Evolutionary conservation across 495 filamentous ascomycete species (phyloP), one percentile per base, ranked within the genome.

Genomic region (Podospora comata): DNA sequence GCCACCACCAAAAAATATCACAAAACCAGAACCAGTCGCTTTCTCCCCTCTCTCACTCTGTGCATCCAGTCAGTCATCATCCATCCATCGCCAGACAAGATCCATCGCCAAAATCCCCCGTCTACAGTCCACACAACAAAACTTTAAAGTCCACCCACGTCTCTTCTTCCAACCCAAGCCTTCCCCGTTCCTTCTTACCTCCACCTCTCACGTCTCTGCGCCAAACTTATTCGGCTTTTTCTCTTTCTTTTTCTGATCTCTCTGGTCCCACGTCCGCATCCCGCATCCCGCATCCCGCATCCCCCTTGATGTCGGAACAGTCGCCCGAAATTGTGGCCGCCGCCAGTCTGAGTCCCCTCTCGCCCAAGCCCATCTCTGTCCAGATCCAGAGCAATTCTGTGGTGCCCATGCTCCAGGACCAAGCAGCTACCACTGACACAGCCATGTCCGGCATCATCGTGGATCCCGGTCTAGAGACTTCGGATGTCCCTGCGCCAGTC

Each of bases 381-480:
- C 74, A 79, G 60, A 70, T 65, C 54, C 65, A 74, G 20, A 66
- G 76, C 39, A 70, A 48, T 11, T 48, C 39, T 2, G 39, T 78
- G 54, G 72, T 78, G n/a, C 77, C 77, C 11, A 66, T 67, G n/a
- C 76, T 82, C 23, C 79, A 80, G 70, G 74, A 76, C 30, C 76
- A 79, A 64, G 79, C 68, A 57, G 70, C 73, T 23, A 59, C 70
- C 44, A 55, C 62, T 44, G 67, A 68, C 67, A 65, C 62, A 30
- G 65, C 71, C 13, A 26, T 19, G 15, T 20, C 32, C 7, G 27
- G 53, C 56, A 53, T 32, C 55, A 32, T 60, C 65, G 74, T 75
- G 69, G 70, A 70, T 19, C 20, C 69, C 20, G 62, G 66, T 18
- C 23, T 55, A 39, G 71, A 71, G 23, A 7, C 64, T 18, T 15